Evolutionary conservation across 163 green algal species (phyloP).

Genomic region (Botryococcus braunii): DNA sequence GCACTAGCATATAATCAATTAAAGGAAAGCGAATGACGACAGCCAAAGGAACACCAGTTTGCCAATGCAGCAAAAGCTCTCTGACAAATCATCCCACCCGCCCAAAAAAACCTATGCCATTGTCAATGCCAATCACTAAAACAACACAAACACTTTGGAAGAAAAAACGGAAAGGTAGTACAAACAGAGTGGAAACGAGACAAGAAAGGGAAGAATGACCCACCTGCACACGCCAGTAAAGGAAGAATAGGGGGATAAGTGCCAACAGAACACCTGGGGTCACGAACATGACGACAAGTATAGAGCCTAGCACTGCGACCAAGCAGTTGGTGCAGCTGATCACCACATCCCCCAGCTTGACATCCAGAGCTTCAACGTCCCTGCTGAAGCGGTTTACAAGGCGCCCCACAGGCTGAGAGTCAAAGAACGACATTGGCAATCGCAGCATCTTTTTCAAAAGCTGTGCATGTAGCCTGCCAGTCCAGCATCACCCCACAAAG

Average conservation of each 20-base stretch:
- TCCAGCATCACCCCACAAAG: too few species aligned
- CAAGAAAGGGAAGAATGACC: background rate
- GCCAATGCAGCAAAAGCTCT: too few species aligned
- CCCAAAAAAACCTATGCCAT: too few species aligned
- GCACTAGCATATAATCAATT: too few species aligned
- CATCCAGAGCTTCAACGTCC: constrained; percentile 70
- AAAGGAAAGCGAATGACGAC: too few species aligned
- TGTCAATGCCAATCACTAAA: too few species aligned
- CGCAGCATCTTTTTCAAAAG: constrained; percentile 60
- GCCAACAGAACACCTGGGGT: constrained; percentile 47
- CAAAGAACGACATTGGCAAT: constrained; percentile 92
- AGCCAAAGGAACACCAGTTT: too few species aligned
- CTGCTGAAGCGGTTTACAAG: constrained; percentile 46
- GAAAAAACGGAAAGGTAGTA: constrained; percentile 27
- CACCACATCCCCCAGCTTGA: constrained; percentile 4
- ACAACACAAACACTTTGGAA: too few species aligned
- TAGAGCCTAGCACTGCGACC: constrained; percentile 42
- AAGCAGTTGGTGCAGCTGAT: constrained; percentile 43
- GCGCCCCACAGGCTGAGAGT: constrained; percentile 71
- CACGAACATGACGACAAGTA: constrained; percentile 61
- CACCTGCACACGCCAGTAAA: constrained; percentile 57
- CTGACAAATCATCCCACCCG: too few species aligned
- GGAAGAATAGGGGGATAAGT: constrained; percentile 51
- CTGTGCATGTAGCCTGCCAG: background rate
- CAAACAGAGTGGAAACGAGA: background rate